A percentile compares a stretch with the other conserved stretches of the same genome.
Conservation (phyloP, 2,329 filamentous ascomycete species). For the Allantophomopsis cytisporea region DNA sequence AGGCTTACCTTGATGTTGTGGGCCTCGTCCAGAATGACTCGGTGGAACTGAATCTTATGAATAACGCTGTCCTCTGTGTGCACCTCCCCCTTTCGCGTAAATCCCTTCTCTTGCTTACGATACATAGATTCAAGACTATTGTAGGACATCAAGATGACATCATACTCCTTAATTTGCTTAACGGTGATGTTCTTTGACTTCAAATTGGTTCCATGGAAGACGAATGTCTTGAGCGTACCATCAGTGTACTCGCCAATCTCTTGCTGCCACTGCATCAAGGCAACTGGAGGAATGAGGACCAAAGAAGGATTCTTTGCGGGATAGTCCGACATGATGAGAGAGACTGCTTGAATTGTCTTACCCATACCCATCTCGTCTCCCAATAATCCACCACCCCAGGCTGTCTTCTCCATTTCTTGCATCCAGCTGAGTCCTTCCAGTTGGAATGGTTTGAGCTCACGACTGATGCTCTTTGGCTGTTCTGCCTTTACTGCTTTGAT, state of each 20-base stretch:
- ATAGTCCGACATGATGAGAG: conserved; percentile 95
- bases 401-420: conserved; percentile 71
- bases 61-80: conserved; percentile 72
- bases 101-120: conserved; percentile 85
- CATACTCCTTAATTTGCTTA: conserved; percentile 65
- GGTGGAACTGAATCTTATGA: conserved; percentile 77
- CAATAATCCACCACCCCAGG: conserved; percentile 80
- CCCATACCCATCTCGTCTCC: conserved; percentile 99
- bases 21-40: conserved; percentile 86
- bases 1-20: conserved; percentile 69
- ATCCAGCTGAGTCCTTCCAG: conserved; percentile 93
- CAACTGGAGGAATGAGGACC: conserved; percentile 84
- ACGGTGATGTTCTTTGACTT: conserved; percentile 67
- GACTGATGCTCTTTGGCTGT: conserved; percentile 67
- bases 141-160: conserved; percentile 97
- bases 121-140: conserved; percentile 83
- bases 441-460: conserved; percentile 84
- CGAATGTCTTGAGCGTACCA: conserved; percentile 77
- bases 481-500: conserved; percentile 49
- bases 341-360: conserved; percentile 97
- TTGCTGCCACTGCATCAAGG: conserved; percentile 87
- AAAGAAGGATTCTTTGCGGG: conserved; percentile 72
- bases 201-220: conserved; percentile 77
- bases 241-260: conserved; percentile 75
- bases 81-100: conserved; percentile 64